Conservation (phyloP, 352 stramenopile genomes). For the Pelagophyceae sp. region DNA sequence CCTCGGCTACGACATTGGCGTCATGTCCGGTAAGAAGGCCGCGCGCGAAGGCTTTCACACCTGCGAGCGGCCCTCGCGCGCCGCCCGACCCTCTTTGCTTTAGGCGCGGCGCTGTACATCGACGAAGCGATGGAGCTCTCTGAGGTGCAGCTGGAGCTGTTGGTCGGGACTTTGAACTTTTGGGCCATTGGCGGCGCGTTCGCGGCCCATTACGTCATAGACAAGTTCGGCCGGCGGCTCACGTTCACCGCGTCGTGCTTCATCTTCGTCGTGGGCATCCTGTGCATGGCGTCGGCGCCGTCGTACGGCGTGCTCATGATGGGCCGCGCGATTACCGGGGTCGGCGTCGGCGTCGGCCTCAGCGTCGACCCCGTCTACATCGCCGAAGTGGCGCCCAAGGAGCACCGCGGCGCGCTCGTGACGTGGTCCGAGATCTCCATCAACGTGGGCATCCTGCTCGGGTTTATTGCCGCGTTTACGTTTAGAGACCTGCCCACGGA, state of each 20-base stretch:
- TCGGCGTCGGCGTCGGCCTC: constrained; percentile 53
- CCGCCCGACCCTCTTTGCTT: too few relatives aligned
- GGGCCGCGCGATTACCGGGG: constrained; percentile 48
- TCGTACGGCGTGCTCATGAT: constrained; percentile 45
- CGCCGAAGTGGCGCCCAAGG: constrained; percentile 54
- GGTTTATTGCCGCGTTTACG: constrained; percentile 47
- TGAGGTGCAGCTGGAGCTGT: constrained; percentile 50
- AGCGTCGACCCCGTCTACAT: constrained; percentile 61
- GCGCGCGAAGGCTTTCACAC: too few relatives aligned
- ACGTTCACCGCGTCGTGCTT: constrained; percentile 35
- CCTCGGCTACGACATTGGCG: constrained; percentile 58
- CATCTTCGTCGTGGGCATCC: constrained; percentile 47
- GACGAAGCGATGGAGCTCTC: constrained; percentile 27
- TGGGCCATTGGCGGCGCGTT: constrained; percentile 47
- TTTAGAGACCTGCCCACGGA: constrained; percentile 35
- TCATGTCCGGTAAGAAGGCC: constrained; percentile 38
- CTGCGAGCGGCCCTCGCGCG: too few relatives aligned
- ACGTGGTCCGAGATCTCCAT: constrained; percentile 59
- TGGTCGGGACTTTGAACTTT: constrained; percentile 49
- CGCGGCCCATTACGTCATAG: constrained; percentile 38
- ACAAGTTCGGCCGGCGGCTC: constrained; percentile 43
- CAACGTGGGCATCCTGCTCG: constrained; percentile 56
- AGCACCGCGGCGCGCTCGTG: constrained; percentile 54
- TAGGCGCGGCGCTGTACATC: background rate
- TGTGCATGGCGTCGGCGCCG: constrained; percentile 33